Conservation (phyloP, 2,329 filamentous ascomycete genomes). For the Fusarium falciforme region DNA sequence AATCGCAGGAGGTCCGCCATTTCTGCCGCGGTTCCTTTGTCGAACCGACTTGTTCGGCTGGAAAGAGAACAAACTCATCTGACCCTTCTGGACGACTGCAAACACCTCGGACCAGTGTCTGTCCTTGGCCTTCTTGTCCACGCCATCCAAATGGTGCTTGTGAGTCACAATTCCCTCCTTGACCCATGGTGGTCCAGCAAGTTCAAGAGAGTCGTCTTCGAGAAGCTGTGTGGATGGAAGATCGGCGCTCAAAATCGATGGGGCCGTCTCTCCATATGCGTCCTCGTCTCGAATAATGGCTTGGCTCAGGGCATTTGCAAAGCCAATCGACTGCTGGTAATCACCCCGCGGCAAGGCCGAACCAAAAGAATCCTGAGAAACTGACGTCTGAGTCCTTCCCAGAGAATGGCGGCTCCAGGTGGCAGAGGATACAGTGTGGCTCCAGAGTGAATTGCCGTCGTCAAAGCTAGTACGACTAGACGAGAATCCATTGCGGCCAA, state of each 20-base stretch:
- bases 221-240: constrained; percentile 73
- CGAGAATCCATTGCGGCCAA: constrained; percentile 82
- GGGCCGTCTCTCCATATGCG: constrained; percentile 60
- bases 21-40: constrained; percentile 70
- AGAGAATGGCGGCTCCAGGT: constrained; percentile 96
- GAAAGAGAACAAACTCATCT: constrained; percentile 94
- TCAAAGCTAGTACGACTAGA: constrained; percentile 96
- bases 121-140: constrained; percentile 93
- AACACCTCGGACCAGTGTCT: constrained; percentile 96
- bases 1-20: constrained; percentile 65
- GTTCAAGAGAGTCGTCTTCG: constrained; percentile 91
- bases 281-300: constrained; percentile 94
- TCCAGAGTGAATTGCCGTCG: constrained; percentile 90
- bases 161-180: constrained; percentile 97
- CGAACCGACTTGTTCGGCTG: constrained; percentile 81
- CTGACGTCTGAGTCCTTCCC: constrained; percentile 88
- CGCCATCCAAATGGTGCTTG: constrained; percentile 92
- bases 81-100: constrained; percentile 94
- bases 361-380: constrained; percentile 91
- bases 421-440: constrained; percentile 84
- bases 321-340: constrained; percentile 96
- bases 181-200: constrained; percentile 95
- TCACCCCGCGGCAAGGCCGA: constrained; percentile 81
- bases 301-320: constrained; percentile 95
- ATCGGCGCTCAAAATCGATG: constrained; percentile 70